Evolutionary conservation across 2,329 filamentous ascomycete genomes (phyloP).

Genomic region (Torrubiella hemipterigena): DNA sequence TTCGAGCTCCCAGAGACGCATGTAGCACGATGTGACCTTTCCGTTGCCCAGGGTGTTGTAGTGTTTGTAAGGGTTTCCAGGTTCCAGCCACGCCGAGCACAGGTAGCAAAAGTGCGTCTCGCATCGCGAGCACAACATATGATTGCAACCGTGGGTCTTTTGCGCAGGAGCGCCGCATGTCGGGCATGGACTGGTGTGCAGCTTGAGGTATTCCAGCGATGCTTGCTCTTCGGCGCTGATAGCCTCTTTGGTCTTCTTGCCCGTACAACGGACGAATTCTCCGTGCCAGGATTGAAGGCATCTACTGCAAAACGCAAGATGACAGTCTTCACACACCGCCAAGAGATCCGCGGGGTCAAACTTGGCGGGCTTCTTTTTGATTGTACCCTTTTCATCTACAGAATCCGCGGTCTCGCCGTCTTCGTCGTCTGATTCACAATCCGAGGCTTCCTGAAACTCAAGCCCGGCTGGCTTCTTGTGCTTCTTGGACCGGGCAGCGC

Average conservation of each 20-base stretch:
- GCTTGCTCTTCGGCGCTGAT: conserved; percentile 77
- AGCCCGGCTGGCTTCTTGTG: conserved; percentile 60
- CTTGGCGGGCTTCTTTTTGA: conserved; percentile 13
- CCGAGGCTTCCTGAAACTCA: conserved; percentile 44
- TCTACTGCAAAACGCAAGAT: conserved; percentile 72
- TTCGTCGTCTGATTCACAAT: conserved; percentile 37
- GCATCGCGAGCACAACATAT: conserved; percentile 90
- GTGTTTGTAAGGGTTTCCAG: conserved; percentile 74
- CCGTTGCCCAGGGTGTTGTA: conserved; percentile 57
- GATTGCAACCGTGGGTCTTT: conserved; percentile 90
- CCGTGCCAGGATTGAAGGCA: conserved; percentile 82
- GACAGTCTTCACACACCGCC: conserved; percentile 78
- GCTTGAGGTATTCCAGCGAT: conserved; percentile 69
- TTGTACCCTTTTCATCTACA: conserved; percentile 7
- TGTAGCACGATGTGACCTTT: conserved; percentile 56
- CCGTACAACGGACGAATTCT: conserved; percentile 59
- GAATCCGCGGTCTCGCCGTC: conserved; percentile 17
- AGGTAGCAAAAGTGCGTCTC: conserved; percentile 91
- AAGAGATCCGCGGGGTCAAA: conserved; percentile 51
- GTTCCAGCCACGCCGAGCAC: conserved; percentile 75
- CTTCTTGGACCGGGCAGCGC: conserved; percentile 65
- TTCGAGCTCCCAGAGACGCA: conserved; percentile 83
- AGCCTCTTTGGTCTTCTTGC: conserved; percentile 54
- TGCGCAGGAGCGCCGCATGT: conserved; percentile 76
- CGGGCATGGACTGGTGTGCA: conserved; percentile 78